Evolutionary conservation across 2,329 filamentous ascomycete genomes (phyloP).

Genomic region (Aspergillus sp.): DNA sequence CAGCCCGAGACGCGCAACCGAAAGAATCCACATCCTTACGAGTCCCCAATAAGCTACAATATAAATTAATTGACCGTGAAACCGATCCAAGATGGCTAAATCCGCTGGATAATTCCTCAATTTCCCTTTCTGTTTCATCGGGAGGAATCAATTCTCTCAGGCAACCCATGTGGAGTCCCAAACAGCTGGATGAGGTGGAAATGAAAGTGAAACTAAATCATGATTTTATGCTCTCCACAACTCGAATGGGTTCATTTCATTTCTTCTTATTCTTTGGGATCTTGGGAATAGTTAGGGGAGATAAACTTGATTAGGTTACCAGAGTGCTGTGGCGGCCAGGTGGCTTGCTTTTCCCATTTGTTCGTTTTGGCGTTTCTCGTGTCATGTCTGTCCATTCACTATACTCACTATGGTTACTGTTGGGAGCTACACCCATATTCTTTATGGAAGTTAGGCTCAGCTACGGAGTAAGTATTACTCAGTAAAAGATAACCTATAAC

Average conservation of each 20-base stretch:
- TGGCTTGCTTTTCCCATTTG: not conserved
- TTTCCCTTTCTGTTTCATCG: not conserved
- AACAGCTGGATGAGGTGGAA: not conserved
- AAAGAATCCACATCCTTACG: not conserved
- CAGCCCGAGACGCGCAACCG: too few species aligned
- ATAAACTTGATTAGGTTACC: not conserved
- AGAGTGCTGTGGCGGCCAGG: not conserved
- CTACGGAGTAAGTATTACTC: too few species aligned
- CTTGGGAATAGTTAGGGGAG: not conserved
- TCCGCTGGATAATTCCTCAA: not conserved
- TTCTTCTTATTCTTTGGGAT: not conserved
- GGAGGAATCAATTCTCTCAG: too few species aligned
- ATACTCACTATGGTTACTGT: too few species aligned
- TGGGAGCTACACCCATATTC: too few species aligned
- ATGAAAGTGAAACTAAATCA: not conserved
- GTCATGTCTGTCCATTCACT: too few species aligned
- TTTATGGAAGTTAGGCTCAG: too few species aligned
- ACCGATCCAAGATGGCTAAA: not conserved
- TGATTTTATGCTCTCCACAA: not conserved
- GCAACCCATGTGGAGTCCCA: not conserved
- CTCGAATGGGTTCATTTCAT: not conserved
- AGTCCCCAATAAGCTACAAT: not conserved
- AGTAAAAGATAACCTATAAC: too few species aligned
- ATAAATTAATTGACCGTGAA: not conserved
- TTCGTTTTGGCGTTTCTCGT: not conserved